Evolutionary conservation across 495 filamentous ascomycete genomes (phyloP).

Genomic region (Immersiella caudata): DNA sequence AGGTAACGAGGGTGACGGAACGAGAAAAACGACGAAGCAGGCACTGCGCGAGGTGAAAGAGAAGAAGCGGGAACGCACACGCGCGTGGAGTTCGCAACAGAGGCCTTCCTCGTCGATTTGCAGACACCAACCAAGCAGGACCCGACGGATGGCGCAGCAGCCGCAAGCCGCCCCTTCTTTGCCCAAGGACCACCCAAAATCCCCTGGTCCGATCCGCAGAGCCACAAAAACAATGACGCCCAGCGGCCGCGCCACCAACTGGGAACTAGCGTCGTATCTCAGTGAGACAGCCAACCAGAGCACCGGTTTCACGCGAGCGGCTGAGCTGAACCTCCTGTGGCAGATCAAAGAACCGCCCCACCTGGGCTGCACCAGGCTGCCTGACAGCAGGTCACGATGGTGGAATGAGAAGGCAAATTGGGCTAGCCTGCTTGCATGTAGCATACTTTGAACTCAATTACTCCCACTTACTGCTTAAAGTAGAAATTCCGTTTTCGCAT

Average conservation of each 20-base stretch:
- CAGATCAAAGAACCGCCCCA: neutral
- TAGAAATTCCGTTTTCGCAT: neutral
- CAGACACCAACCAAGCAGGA: neutral
- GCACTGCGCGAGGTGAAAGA: neutral
- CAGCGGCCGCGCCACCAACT: neutral
- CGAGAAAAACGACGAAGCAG: neutral
- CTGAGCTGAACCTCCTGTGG: slow-evolving; percentile 11
- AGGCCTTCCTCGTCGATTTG: slow-evolving; percentile 17
- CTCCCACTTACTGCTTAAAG: neutral
- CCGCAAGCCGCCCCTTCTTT: neutral
- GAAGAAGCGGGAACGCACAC: slow-evolving; percentile 7
- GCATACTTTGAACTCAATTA: neutral
- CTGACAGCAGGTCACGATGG: neutral
- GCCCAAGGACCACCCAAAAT: too few relatives aligned
- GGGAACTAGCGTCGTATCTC: slow-evolving; percentile 1
- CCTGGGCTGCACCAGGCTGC: neutral
- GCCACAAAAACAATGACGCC: slow-evolving; percentile 21
- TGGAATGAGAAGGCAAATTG: neutral
- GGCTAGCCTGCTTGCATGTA: neutral
- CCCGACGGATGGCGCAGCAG: slow-evolving; percentile 15
- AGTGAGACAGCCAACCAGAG: slow-evolving; percentile 25
- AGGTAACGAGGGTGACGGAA: neutral
- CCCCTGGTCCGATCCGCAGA: slow-evolving; percentile 1
- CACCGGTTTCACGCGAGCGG: slow-evolving; percentile 12
- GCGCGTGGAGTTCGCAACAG: slow-evolving; percentile 22